Base-by-base conservation (phyloP, 2,329 filamentous ascomycete genomes). In the Neofusicoccum cordaticola region DNA sequence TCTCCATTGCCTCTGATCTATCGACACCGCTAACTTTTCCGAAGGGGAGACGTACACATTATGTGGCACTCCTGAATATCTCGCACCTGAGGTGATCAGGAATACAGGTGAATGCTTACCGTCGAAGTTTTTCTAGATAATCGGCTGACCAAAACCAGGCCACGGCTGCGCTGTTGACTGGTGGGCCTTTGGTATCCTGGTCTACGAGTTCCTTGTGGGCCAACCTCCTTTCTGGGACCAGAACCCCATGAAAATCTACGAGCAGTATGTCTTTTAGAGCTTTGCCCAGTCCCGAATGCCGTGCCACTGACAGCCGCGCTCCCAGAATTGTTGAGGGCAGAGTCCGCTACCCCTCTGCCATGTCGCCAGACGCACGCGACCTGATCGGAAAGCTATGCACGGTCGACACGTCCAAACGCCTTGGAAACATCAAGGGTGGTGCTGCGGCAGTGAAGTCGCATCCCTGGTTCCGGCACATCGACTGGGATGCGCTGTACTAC, bases 161-260 rank as follows among this genome's bases (percentile, higher is more conserved):
- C 86, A 89, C 70, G 86, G 86, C 62, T 83, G 85, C 52, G 90
- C 91, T 13, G 91, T 94, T 41, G 91, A 94, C 80, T 94, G 91
- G 91, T 94, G 91, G 91, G 91, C 91, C 0, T 82, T 95, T 69
- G 91, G 91, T 31, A 93, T 94, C 69, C 78, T 95, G 64, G 88
- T 94, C 66, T 94, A 92, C 76, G 91, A 95, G 74, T 94, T 94
- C 73, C 80, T 94, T 56, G 92, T 91, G 9, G 91, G 91, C 34
- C 93, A 93, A 72, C 91, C 91, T 13, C 91, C 91, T 0, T 95
- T 94, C 74, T 95, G 91, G 90, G 89, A 93, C 73, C 88, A 91
- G 68, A 94, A 93, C 69, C 91, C 91, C 1, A 91, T 94, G 69
- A 91, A 93, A 75, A 94, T 94, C 65, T 94, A 94, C 78, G 91